These are phyloP conservation scores for Cladosporium velox DNA, from an alignment of 2,329 filamentous ascomycete species.

Conservation along the genomic window DNA sequence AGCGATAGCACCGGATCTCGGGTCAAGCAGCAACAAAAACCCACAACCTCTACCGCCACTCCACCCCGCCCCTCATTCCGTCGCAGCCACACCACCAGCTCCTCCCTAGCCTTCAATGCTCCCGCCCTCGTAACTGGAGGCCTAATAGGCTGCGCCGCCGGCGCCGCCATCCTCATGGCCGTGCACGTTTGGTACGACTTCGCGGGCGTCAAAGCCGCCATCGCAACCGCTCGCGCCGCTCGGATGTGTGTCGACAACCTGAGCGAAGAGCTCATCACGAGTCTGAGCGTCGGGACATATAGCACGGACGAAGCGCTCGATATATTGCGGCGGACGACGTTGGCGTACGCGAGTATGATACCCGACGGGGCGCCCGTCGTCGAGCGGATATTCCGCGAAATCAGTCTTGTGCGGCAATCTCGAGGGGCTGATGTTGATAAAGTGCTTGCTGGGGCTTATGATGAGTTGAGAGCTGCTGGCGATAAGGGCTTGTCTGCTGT, in stretches of 20 bases:
- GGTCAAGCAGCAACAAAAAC: background rate
- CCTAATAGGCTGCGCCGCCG: conserved; percentile 33
- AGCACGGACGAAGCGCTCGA: conserved; percentile 35
- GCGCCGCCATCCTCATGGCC: conserved; percentile 32
- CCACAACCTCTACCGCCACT: background rate
- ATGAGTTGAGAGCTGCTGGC: conserved; percentile 28
- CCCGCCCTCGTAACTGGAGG: conserved; percentile 33
- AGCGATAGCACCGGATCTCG: too few relatives aligned
- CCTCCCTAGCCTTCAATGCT: conserved; percentile 25
- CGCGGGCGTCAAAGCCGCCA: conserved; percentile 30
- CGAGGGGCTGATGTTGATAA: conserved; percentile 32
- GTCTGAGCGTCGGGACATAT: conserved; percentile 34
- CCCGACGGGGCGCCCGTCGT: conserved; percentile 32
- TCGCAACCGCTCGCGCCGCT: conserved; percentile 31
- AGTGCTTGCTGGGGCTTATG: conserved; percentile 28
- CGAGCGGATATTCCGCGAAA: conserved; percentile 33
- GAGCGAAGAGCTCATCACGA: conserved; percentile 32
- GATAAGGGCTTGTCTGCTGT: conserved; percentile 26
- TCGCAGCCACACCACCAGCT: conserved; percentile 5
- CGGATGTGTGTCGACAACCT: conserved; percentile 34
- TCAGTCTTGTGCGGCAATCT: conserved; percentile 30
- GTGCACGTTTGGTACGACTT: conserved; percentile 32
- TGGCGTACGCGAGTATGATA: conserved; percentile 33
- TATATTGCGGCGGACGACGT: conserved; percentile 32
- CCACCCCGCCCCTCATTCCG: background rate